Evolutionary conservation across 192 early-diverging fungal genomes (phyloP).

Genomic region (Glomus cerebriforme): DNA sequence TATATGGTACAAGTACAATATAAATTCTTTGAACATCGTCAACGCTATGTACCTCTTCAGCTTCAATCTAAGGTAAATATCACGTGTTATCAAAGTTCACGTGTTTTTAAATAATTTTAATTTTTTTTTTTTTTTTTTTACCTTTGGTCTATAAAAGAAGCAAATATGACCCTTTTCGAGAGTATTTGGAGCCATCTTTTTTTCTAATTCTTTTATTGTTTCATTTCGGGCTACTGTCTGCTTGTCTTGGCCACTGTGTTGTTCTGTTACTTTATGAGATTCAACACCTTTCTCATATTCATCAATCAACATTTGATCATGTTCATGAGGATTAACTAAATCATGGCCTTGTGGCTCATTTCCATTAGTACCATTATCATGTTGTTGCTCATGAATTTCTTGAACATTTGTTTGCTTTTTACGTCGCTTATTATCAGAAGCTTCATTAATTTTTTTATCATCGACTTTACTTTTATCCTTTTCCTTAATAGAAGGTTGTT

Average conservation of each 20-base stretch:
- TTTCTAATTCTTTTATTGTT: background rate
- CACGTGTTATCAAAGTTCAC: background rate
- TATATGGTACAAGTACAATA: conserved; percentile 42
- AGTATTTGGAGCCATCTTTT: background rate
- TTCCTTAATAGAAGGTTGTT: no score
- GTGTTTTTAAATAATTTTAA: background rate
- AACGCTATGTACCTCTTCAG: conserved; percentile 15
- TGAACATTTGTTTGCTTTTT: background rate
- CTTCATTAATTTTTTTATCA: background rate
- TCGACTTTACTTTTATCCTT: background rate
- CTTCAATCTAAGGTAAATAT: conserved; percentile 30
- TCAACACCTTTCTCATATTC: background rate
- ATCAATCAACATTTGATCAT: background rate
- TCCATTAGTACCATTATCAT: background rate
- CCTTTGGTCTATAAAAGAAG: conserved; percentile 53
- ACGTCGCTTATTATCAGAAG: background rate
- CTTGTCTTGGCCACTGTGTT: background rate
- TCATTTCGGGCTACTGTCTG: background rate
- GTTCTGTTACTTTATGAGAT: no score
- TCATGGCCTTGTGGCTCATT: background rate
- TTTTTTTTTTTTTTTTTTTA: background rate
- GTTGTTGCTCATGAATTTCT: background rate
- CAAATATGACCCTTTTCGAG: conserved; percentile 50
- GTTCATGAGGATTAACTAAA: background rate
- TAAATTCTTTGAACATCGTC: conserved; percentile 49